These are phyloP conservation scores for Narthecium ossifragum DNA, from an alignment of 106 monocot species.

Conservation along the genomic window DNA sequence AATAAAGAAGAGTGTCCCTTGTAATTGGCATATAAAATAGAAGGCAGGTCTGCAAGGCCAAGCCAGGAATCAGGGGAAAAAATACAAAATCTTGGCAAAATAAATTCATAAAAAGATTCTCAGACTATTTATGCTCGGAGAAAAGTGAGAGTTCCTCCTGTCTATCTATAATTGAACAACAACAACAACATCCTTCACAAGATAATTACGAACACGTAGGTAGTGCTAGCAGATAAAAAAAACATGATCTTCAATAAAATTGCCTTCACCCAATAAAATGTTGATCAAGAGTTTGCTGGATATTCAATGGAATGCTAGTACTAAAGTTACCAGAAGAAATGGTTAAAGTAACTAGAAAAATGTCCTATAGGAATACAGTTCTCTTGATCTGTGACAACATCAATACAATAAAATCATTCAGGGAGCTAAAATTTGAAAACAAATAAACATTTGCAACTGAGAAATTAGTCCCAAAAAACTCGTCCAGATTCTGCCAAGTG, in stretches of 20 bases:
- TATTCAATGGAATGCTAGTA: too few species aligned
- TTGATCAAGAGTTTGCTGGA: too few species aligned
- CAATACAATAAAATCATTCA: too few species aligned
- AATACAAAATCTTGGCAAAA: not conserved
- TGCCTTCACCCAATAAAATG: too few species aligned
- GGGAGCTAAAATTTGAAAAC: not conserved
- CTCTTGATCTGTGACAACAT: too few species aligned
- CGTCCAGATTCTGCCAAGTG: not conserved
- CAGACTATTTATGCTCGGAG: not conserved
- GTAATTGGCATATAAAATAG: constrained; percentile 87
- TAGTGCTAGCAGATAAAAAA: too few species aligned
- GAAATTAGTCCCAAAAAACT: not conserved
- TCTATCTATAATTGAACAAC: not conserved
- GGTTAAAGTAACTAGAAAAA: too few species aligned
- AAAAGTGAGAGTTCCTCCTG: not conserved
- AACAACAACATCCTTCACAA: too few species aligned
- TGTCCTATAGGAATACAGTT: too few species aligned
- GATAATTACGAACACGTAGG: too few species aligned
- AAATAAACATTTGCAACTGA: not conserved
- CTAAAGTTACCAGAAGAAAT: too few species aligned
- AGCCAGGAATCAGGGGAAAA: not conserved
- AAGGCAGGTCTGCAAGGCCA: constrained; percentile 44
- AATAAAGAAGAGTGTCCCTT: constrained; percentile 96
- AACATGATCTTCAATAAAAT: too few species aligned
- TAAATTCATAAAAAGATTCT: not conserved